These are phyloP conservation scores for Astragalus glycyphyllos DNA, from an alignment of 306 rosid species.

Conservation along the genomic window DNA sequence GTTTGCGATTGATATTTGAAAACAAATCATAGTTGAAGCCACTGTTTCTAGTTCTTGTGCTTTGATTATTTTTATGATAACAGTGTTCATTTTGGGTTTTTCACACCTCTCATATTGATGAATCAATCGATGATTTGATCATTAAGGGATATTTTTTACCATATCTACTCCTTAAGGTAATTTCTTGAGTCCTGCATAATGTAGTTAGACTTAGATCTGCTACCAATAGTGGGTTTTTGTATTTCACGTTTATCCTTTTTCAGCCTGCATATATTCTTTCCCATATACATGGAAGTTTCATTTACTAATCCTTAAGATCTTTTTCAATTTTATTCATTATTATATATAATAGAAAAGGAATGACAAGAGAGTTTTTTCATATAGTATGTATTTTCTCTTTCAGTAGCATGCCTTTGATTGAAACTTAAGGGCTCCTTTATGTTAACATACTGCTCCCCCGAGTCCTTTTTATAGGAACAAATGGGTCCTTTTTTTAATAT, in stretches of 20 bases:
- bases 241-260: conserved; percentile 19
- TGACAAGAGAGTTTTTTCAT: not conserved
- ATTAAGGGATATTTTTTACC: conserved; percentile 18
- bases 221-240: conserved; percentile 23
- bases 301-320: not conserved
- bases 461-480: no score
- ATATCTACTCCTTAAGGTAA: conserved; percentile 24
- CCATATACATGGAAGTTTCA: conserved; percentile 15
- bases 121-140: conserved; percentile 28
- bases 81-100: conserved; percentile 28
- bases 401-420: conserved; percentile 12
- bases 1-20: not conserved
- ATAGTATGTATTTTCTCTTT: conserved; percentile 16
- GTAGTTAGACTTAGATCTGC: conserved; percentile 36
- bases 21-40: conserved; percentile 21
- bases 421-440: not conserved
- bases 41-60: conserved; percentile 15
- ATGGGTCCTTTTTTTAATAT: no score
- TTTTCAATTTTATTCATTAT: not conserved
- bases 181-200: conserved; percentile 28
- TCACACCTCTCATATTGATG: conserved; percentile 26
- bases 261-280: conserved; percentile 12
- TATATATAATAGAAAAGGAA: not conserved
- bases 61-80: conserved; percentile 28
- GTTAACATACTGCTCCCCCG: not conserved